Conservation (phyloP, 2,329 filamentous ascomycete species). For the Aspergillus bombycis region DNA sequence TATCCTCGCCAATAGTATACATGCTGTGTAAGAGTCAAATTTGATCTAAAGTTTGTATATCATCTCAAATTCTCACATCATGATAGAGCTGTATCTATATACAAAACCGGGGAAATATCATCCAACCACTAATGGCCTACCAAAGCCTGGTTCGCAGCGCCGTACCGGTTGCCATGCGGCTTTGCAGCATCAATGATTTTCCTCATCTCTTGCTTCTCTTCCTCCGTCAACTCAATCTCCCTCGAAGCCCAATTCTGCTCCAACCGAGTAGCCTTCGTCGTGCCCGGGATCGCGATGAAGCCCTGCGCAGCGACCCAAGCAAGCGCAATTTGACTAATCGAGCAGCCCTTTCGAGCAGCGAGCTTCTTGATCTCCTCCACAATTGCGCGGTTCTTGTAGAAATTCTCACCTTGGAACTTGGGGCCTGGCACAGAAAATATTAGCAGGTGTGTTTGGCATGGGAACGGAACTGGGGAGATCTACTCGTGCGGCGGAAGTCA, state of each 20-base stretch:
- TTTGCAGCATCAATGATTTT: constrained; percentile 42
- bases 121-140: constrained; percentile 25
- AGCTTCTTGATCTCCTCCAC: constrained; percentile 48
- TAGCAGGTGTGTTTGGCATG: background rate
- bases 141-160: constrained; percentile 25
- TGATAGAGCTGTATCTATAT: background rate
- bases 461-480: constrained; percentile 12
- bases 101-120: background rate
- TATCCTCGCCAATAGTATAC: background rate
- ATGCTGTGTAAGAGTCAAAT: rapidly evolving
- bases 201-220: constrained; percentile 46
- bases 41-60: background rate
- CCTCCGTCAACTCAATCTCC: constrained; percentile 40
- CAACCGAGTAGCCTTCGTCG: constrained; percentile 44
- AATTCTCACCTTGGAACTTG: constrained; percentile 49
- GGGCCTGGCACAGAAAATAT: constrained; percentile 17
- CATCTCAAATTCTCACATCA: background rate
- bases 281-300: constrained; percentile 53
- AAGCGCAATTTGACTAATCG: constrained; percentile 41
- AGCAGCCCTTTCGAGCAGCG: constrained; percentile 39
- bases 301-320: constrained; percentile 47
- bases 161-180: constrained; percentile 42
- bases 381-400: constrained; percentile 48
- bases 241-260: constrained; percentile 47
- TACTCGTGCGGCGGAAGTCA: constrained; percentile 47